These are phyloP conservation scores for Aphanomyces cochlioides DNA, from an alignment of 352 stramenopile genomes.

Conservation along the genomic window DNA sequence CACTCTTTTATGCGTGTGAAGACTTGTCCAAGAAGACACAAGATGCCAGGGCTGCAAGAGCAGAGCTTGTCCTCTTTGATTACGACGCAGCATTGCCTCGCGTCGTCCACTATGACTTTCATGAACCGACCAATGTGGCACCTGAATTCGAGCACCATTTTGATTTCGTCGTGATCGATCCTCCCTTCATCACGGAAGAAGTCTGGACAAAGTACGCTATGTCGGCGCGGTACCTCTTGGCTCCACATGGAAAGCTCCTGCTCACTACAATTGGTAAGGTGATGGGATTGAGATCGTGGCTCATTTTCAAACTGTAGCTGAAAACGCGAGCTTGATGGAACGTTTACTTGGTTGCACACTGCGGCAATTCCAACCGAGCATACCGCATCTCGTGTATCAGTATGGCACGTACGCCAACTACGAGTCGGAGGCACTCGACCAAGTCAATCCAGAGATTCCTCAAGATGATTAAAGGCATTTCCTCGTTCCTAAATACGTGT, in stretches of 20 bases:
- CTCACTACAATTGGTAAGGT: constrained; percentile 85
- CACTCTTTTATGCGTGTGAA: constrained; percentile 84
- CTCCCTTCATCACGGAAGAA: constrained; percentile 92
- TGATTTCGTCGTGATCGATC: constrained; percentile 91
- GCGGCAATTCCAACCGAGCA: constrained; percentile 81
- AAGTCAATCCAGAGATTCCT: constrained; percentile 71
- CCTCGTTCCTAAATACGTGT: constrained; percentile 16
- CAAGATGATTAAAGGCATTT: constrained; percentile 34
- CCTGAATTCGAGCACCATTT: constrained; percentile 56
- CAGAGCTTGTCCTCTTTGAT: constrained; percentile 19
- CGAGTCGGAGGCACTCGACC: constrained; percentile 49
- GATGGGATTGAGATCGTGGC: not conserved
- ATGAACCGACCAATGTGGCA: constrained; percentile 66
- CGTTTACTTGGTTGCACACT: constrained; percentile 71
- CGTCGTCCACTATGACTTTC: constrained; percentile 91
- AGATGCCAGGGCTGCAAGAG: not conserved
- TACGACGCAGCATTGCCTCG: constrained; percentile 36
- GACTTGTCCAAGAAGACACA: not conserved
- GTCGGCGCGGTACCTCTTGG: constrained; percentile 58
- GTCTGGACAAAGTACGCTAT: constrained; percentile 89
- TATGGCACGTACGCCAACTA: constrained; percentile 93
- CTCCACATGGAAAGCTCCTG: constrained; percentile 66
- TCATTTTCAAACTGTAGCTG: constrained; percentile 41
- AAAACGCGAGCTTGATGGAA: constrained; percentile 85
- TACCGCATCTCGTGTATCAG: constrained; percentile 94